Evolutionary conservation across 495 filamentous ascomycete genomes (phyloP), one percentile per base, ranked within the genome.

Genomic region (Xylaria acuta): DNA sequence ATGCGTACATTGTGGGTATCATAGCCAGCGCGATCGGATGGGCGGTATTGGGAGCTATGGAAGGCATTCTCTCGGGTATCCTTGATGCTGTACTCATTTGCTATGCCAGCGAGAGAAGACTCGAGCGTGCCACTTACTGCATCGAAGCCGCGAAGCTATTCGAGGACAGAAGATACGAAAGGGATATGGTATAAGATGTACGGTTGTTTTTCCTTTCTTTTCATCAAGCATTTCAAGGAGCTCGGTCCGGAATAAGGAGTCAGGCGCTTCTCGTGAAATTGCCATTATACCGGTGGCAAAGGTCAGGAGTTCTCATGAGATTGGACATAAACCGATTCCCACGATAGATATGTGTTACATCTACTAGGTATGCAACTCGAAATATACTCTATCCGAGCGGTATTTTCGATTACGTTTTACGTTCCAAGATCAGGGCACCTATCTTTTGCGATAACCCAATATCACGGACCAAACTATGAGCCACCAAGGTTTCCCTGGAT

Each of bases 21-120:
- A 90, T 98, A 72, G 94, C 96, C 18, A 93, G 92, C 43, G 91
- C 93, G 63, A 98, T 99, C 73, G 96, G 96, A 11, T 99, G 96
- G 94, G 94, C 92, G 27, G 90, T 98, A 4, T 80, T 99, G 60
- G 96, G 96, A n/a, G 92, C 95, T 2, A 96, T 97, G 84, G 96
- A 99, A 80, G 94, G 95, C 18, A 92, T 97, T 41, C 84, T 99
- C 56, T 92, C 93, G 54, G 94, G 94, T 38, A 94, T 99, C 43
- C 89, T 99, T 9, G 96, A 99, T 84, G 96, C 93, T 14, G 90
- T 91, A 22, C 88, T 98, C 38, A 90, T 99, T 22, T 99, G 96
- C 83, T 98, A 97, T 88, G 93, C 92, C 40, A 97, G 92, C 76
- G 95, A 97, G 81, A 89, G 90, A 66, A 89, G 92, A 4, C 88